These are phyloP conservation scores for Gaeumannomyces sp. DNA, from an alignment of 2,329 filamentous ascomycete genomes.

Conservation along the genomic window DNA sequence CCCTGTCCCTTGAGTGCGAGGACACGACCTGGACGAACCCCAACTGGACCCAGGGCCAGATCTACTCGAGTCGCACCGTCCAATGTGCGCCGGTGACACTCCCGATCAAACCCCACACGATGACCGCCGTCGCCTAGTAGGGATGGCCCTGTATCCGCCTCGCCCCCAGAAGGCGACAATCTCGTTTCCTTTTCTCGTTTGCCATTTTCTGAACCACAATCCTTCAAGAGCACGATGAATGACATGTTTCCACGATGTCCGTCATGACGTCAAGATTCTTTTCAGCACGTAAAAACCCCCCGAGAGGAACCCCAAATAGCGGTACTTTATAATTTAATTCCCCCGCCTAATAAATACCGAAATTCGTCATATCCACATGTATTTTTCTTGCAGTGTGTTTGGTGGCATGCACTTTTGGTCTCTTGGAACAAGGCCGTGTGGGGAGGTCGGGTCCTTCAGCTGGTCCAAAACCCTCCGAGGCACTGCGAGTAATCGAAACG, in stretches of 20 bases:
- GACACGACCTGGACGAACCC: slow-evolving; percentile 29
- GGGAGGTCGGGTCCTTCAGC: background rate
- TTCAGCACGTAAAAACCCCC: too few relatives aligned
- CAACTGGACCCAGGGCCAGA: slow-evolving; percentile 22
- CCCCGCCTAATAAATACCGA: too few relatives aligned
- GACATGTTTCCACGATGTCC: background rate
- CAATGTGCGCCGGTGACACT: slow-evolving; percentile 26
- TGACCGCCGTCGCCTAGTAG: slow-evolving; percentile 29
- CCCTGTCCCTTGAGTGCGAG: slow-evolving; percentile 29
- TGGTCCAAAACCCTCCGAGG: slow-evolving; percentile 11
- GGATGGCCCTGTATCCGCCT: background rate
- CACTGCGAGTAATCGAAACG: slow-evolving; percentile 12
- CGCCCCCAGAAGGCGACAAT: background rate
- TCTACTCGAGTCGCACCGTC: slow-evolving; percentile 30
- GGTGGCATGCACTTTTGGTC: too few relatives aligned
- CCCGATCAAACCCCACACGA: slow-evolving; percentile 25
- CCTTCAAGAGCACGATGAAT: background rate
- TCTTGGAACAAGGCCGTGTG: too few relatives aligned
- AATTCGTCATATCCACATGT: too few relatives aligned
- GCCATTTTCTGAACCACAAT: background rate
- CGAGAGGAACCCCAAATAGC: too few relatives aligned
- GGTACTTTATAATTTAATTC: too few relatives aligned
- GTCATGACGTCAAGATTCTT: too few relatives aligned
- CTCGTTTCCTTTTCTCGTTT: background rate
- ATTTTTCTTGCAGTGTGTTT: too few relatives aligned